Conservation (phyloP, 768 basidiomycete genomes). For the Crepidotus variabilis region DNA sequence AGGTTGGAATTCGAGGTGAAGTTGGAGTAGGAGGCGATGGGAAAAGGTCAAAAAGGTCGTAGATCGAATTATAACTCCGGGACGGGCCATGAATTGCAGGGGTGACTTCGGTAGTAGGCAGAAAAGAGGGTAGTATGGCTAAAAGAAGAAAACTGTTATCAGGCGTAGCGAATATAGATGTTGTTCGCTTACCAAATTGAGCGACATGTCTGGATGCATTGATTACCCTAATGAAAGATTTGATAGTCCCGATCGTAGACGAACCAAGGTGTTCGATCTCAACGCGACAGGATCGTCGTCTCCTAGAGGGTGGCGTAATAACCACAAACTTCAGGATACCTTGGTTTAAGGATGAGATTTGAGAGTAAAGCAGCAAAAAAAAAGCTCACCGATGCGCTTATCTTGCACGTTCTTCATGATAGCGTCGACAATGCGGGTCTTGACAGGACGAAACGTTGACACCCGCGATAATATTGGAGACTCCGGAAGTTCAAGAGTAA, state of each 20-base stretch:
- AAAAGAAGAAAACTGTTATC: not conserved
- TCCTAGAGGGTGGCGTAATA: slow-evolving; percentile 10
- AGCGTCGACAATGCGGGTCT: slow-evolving; percentile 15
- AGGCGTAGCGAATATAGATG: not conserved
- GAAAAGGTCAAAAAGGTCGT: slow-evolving; percentile 18
- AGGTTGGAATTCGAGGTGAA: slow-evolving; percentile 3
- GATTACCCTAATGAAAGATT: not conserved
- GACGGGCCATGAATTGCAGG: not conserved
- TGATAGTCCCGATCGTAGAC: not conserved
- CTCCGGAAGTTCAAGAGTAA: not conserved
- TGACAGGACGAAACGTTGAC: slow-evolving; percentile 16
- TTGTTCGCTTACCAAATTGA: slow-evolving; percentile 7
- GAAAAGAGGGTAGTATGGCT: slow-evolving; percentile 6
- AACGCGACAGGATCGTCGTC: slow-evolving; percentile 10
- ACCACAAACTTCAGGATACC: slow-evolving; percentile 17
- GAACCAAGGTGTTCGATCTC: slow-evolving; percentile 13
- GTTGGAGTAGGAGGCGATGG: slow-evolving; percentile 12
- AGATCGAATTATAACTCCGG: slow-evolving; percentile 7
- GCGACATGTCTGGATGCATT: slow-evolving; percentile 4
- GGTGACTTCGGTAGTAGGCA: not conserved
- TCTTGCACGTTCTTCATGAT: slow-evolving; percentile 19
- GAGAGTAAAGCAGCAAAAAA: not conserved
- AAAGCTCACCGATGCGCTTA: slow-evolving; percentile 14
- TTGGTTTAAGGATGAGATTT: not conserved
- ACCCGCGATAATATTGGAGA: not conserved